Evolutionary conservation across 345 rosid genomes (phyloP), one percentile per base, ranked within the genome.

Genomic region (Citrus mangshanensis): DNA sequence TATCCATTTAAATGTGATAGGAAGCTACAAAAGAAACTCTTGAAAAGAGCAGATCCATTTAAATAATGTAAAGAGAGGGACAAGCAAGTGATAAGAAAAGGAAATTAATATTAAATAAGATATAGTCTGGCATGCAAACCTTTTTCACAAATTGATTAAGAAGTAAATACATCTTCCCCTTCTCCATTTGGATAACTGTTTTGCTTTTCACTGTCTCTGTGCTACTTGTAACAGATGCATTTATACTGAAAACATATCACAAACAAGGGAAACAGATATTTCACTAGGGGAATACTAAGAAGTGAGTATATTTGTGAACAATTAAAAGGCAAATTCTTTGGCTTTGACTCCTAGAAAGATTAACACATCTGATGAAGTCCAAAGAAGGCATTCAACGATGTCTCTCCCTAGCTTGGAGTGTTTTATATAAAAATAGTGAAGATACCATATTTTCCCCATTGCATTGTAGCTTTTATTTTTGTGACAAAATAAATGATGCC

Each of bases 171-270:
- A 95, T 87, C 90, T 85, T 95, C 84, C 82, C 95, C 85, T 93
- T 95, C 76, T 95, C 98, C 93, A 95, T 93, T 75, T 83, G 87
- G 82, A 95, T 91, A 80, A 92, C 83, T 30, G 99, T 95, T 88
- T 93, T 95, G 81, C 97, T 95, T 81, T 93, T 95, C 68, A 89
- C 87, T 58, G 83, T 81, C 88, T 95, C 97, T 13, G 96, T 92
- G 85, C 95, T 93, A 80, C 98, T 95, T 74, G 94, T 93, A 79
- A 95, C 99, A 68, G 98, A 93, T 85, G 98, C 98, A 84, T 87
- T 92, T 85, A 95, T 73, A 77, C 99, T 93, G 87, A 73, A 75
- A 82, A 82, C 28, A 81, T 68, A 66, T 49, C 73, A 46, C 19
- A 79, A 76, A 14, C 12, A 61, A n/a, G 14, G 6, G 61, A 70